These are phyloP conservation scores for Lactarius tabidus DNA, from an alignment of 768 basidiomycete species.

Conservation along the genomic window DNA sequence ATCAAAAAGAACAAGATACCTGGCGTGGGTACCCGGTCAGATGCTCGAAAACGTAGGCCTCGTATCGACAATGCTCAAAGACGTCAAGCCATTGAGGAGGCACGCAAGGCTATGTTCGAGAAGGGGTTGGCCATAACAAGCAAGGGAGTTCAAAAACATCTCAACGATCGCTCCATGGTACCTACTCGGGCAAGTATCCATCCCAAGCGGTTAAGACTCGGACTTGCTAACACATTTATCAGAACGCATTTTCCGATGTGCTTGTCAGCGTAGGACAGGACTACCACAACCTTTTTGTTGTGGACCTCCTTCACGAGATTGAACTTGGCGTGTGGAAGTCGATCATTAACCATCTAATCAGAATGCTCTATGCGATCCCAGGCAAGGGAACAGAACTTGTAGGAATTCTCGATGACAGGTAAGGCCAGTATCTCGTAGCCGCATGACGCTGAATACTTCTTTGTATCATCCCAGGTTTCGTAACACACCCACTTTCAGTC, in stretches of 20 bases:
- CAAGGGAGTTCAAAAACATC: not conserved
- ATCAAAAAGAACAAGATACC: too few species aligned
- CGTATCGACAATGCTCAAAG: too few species aligned
- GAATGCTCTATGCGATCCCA: constrained; percentile 27
- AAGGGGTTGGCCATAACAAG: accelerated
- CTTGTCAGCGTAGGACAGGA: not conserved
- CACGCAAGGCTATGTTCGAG: not conserved
- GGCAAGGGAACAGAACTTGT: too few species aligned
- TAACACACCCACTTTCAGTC: too few species aligned
- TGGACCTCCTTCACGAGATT: constrained; percentile 41
- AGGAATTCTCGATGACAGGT: not conserved
- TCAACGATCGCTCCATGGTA: not conserved
- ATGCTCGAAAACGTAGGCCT: too few species aligned
- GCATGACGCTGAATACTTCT: too few species aligned
- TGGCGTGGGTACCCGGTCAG: too few species aligned
- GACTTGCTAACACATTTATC: not conserved
- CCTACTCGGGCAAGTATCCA: not conserved
- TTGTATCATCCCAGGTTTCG: too few species aligned
- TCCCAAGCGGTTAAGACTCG: too few species aligned
- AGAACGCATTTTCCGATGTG: not conserved
- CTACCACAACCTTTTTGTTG: constrained; percentile 29
- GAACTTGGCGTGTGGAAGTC: constrained; percentile 40
- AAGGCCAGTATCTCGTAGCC: too few species aligned
- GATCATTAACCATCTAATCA: constrained; percentile 37
- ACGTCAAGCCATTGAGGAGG: not conserved